These are phyloP conservation scores for Nannochloropsis gaditana DNA, from an alignment of 108 stramenopile genomes.

Conservation along the genomic window DNA sequence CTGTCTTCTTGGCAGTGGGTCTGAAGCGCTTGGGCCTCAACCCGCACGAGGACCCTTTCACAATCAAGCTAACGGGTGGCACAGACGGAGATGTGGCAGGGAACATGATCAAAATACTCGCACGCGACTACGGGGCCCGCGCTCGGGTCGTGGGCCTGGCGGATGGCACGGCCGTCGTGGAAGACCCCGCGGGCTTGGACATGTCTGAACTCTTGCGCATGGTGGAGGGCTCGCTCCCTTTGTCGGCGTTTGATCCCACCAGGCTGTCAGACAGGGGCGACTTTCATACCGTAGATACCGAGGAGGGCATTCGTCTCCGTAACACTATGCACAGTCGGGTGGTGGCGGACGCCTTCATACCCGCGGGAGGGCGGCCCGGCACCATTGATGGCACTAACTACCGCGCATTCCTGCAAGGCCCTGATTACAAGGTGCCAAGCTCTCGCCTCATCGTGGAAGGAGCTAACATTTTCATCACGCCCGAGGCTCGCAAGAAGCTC, in stretches of 20 bases:
- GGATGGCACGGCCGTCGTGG: constrained; percentile 88
- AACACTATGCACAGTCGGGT: constrained; percentile 96
- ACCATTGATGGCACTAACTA: constrained; percentile 70
- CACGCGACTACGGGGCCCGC: constrained; percentile 89
- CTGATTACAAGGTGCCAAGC: constrained; percentile 67
- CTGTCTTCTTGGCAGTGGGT: constrained; percentile 84
- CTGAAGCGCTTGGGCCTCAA: constrained; percentile 61
- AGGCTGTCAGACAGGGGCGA: constrained; percentile 55
- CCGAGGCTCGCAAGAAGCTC: constrained; percentile 79
- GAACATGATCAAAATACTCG: constrained; percentile 88
- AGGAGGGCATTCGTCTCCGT: constrained; percentile 79
- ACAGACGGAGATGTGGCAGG: constrained; percentile 98
- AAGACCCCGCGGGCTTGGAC: constrained; percentile 87
- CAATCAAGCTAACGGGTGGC: constrained; percentile 91
- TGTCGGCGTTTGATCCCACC: constrained; percentile 66
- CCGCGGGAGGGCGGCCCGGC: constrained; percentile 91
- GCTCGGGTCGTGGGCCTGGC: constrained; percentile 87
- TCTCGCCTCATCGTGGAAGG: constrained; percentile 86
- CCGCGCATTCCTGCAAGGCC: constrained; percentile 30
- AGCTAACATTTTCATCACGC: constrained; percentile 87
- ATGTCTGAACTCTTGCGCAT: constrained; percentile 82
- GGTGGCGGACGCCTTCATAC: constrained; percentile 87
- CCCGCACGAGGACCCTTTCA: constrained; percentile 74
- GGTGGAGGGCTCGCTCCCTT: constrained; percentile 63
- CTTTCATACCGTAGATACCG: constrained; percentile 59